These are phyloP conservation scores for Crotalaria pallida DNA, from an alignment of 306 rosid species.

Conservation along the genomic window DNA sequence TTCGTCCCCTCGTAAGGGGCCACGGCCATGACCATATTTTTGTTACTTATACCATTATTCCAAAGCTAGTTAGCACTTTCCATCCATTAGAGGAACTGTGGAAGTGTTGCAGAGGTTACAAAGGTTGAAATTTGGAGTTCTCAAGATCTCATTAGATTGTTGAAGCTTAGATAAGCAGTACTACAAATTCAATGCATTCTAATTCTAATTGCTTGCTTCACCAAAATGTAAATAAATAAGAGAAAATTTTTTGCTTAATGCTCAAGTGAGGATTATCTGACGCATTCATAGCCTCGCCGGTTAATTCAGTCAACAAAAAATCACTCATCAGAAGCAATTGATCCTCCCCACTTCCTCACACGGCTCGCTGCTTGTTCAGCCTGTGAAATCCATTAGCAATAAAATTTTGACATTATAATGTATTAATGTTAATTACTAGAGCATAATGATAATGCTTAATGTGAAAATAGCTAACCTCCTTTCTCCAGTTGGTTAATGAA, in stretches of 20 bases:
- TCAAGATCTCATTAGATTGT: background rate
- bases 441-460: background rate
- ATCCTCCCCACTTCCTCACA: constrained; percentile 71
- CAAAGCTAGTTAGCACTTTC: background rate
- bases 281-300: background rate
- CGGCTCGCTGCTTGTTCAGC: constrained; percentile 71
- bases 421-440: background rate
- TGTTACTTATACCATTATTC: too few relatives aligned
- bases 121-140: too few relatives aligned
- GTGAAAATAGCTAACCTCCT: constrained; percentile 39
- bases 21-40: too few relatives aligned
- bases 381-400: constrained; percentile 36
- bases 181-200: background rate
- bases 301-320: background rate
- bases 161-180: background rate
- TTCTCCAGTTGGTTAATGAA: constrained; percentile 56
- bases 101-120: background rate
- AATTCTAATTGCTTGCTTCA: background rate
- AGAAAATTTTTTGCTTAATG: background rate
- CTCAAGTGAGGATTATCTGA: background rate
- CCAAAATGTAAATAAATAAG: too few relatives aligned
- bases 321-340: constrained; percentile 17
- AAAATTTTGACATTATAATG: background rate
- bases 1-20: too few relatives aligned
- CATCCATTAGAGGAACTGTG: background rate